phyloP scores from a whole-genome alignment of 139 green algal genomes.

The Dunaliella primolecta region DNA sequence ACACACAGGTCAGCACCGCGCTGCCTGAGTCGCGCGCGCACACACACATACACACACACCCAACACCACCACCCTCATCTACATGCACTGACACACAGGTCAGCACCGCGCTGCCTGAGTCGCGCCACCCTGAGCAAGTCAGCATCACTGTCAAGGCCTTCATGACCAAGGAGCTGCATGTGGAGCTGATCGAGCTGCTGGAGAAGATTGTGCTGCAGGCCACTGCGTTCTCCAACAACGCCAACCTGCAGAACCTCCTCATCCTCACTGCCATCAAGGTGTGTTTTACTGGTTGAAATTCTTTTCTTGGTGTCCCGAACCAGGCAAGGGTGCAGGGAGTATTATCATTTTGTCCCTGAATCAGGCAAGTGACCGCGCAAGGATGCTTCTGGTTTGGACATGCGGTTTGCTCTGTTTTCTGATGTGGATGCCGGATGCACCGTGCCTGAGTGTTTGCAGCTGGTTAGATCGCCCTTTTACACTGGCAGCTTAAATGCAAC shows the following conservation, averaged over 20 bases:
- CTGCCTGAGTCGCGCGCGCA: slow-evolving; percentile 95
- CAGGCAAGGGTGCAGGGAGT: too few species aligned
- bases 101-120: slow-evolving; percentile 94
- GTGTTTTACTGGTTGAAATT: too few species aligned
- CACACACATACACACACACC: background rate
- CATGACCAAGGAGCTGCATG: slow-evolving; percentile 93
- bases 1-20: slow-evolving; percentile 78
- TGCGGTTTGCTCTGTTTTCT: too few species aligned
- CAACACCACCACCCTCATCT: too few species aligned
- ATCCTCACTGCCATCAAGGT: slow-evolving; percentile 98
- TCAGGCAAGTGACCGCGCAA: too few species aligned
- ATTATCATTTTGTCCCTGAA: too few species aligned
- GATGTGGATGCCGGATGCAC: too few species aligned
- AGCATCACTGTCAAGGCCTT: slow-evolving; percentile 97
- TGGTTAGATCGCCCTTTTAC: too few species aligned
- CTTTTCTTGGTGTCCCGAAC: too few species aligned
- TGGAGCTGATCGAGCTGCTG: slow-evolving; percentile 98
- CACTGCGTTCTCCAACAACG: slow-evolving; percentile 94
- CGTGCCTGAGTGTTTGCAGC: too few species aligned
- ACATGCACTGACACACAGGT: slow-evolving; percentile 52
- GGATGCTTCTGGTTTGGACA: too few species aligned
- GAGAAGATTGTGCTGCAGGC: slow-evolving; percentile 99
- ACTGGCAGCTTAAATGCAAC: too few species aligned
- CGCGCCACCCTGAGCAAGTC: slow-evolving; percentile 97
- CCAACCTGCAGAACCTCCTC: slow-evolving; percentile 99